Percentiles rank a stretch among this genome's conserved stretches.
Conservation (phyloP, 83 land plant species). For the Thuja plicata region DNA sequence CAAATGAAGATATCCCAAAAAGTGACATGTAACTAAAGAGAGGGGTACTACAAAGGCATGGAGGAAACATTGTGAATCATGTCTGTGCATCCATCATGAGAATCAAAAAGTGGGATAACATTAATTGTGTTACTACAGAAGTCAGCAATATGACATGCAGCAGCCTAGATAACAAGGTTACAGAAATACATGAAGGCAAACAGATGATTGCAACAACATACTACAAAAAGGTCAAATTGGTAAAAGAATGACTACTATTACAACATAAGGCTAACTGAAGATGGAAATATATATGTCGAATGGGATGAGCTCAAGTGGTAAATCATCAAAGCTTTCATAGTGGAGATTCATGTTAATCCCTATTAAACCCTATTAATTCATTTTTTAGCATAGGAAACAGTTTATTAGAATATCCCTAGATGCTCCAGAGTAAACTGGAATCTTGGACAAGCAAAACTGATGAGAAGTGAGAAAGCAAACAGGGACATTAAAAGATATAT, state of each 20-base stretch:
- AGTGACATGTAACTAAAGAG: not conserved
- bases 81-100: not conserved
- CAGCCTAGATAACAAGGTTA: not conserved
- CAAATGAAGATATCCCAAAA: not conserved
- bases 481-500: not conserved
- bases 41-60: not conserved
- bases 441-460: not conserved
- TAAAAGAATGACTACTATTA: not conserved
- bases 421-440: not conserved
- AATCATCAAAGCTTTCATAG: too few relatives aligned
- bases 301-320: too few relatives aligned
- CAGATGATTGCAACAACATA: not conserved
- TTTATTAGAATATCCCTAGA: not conserved
- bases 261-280: not conserved
- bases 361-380: not conserved
- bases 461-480: not conserved
- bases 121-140: not conserved
- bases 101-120: not conserved
- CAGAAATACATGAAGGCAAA: not conserved
- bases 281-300: not conserved
- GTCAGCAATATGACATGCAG: not conserved
- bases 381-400: not conserved
- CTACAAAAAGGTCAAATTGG: not conserved
- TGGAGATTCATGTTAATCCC: too few relatives aligned
- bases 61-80: not conserved